Evolutionary conservation across 1,139 yeast species (phyloP).

Genomic region (Sugiyamaella castrensis): DNA sequence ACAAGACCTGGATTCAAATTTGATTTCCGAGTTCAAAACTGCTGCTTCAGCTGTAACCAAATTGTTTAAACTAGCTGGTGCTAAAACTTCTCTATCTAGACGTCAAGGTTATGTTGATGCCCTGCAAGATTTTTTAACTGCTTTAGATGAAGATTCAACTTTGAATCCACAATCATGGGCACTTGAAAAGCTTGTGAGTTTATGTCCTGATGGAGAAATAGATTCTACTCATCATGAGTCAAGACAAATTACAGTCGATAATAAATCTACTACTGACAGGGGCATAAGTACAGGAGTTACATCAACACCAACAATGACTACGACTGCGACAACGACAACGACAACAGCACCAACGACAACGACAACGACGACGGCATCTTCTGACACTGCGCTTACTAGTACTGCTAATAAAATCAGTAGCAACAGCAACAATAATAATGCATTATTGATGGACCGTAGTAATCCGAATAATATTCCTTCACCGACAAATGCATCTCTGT

Average conservation of each 20-base stretch:
- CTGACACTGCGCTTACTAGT: not conserved
- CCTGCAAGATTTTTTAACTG: conserved; percentile 24
- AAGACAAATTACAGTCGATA: too few relatives aligned
- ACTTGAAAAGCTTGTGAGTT: conserved; percentile 14
- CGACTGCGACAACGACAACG: not conserved
- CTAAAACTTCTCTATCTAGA: conserved; percentile 26
- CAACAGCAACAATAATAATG: too few relatives aligned
- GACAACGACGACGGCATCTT: not conserved
- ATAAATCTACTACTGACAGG: not conserved
- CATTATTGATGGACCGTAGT: too few relatives aligned
- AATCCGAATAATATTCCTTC: too few relatives aligned
- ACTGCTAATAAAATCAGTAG: too few relatives aligned
- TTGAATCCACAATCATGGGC: conserved; percentile 29
- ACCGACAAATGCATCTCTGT: too few relatives aligned
- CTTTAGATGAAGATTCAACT: conserved; percentile 23
- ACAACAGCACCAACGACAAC: not conserved
- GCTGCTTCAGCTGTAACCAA: conserved; percentile 35
- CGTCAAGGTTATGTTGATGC: conserved; percentile 33
- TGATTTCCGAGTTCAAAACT: conserved; percentile 29
- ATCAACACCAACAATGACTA: not conserved
- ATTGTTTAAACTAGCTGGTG: conserved; percentile 32
- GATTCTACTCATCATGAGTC: not conserved
- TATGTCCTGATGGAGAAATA: conserved; percentile 12
- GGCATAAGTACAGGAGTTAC: not conserved
- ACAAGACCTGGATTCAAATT: conserved; percentile 18